Evolutionary conservation across 2,329 filamentous ascomycete genomes (phyloP), one percentile per base, ranked within the genome.

Genomic region (Colletotrichum spinosum): DNA sequence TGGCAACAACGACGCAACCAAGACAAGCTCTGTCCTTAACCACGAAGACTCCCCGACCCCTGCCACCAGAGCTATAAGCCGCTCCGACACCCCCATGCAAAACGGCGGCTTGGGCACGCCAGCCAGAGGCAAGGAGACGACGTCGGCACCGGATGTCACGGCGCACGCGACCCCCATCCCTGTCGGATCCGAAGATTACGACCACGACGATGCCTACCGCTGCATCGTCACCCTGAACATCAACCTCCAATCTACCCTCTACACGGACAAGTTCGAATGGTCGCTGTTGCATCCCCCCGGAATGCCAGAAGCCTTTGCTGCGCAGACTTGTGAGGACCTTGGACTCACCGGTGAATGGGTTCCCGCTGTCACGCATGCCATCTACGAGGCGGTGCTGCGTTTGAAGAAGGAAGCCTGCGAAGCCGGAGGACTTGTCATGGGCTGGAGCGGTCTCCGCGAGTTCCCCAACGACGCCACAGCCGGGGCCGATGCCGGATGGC

Each of bases 241-340:
- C 73, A 97, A 97, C 74, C 85, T 98, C 25, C 90, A 94, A 57
- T 97, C 97, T 60, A 90, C 92, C 71, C 86, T 98, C 11, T 98
- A 97, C 78, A 97, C 93, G 4, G 96, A 99, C 83, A 97, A 94
- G 74, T 98, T 99, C 69, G 95, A 98, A 76, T 98, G 95, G 95
- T 98, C 95, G 6, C 83, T 99, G 17, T 84, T 97, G 15, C 94
- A 98, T 73, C 94, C 94, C 2, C 92, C 94, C 2, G 95, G 95
- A 25, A 94, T 95, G 46, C 93, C 96, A 0, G 95, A 99, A 77
- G 88, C 91, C 11, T 98, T 98, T 76, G 94, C 96, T 39, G 93
- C 93, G 74, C 89, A 93, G 69, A 98, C 96, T 0, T 98, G 96
- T 75, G 92, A 93, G 35, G 96, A 99, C 75, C 83, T 99, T 8